Percentiles rank a stretch among this genome's conserved stretches.
phyloP scores from a whole-genome alignment of 2,329 filamentous ascomycete genomes.

The Pseudopyricularia javanii region DNA sequence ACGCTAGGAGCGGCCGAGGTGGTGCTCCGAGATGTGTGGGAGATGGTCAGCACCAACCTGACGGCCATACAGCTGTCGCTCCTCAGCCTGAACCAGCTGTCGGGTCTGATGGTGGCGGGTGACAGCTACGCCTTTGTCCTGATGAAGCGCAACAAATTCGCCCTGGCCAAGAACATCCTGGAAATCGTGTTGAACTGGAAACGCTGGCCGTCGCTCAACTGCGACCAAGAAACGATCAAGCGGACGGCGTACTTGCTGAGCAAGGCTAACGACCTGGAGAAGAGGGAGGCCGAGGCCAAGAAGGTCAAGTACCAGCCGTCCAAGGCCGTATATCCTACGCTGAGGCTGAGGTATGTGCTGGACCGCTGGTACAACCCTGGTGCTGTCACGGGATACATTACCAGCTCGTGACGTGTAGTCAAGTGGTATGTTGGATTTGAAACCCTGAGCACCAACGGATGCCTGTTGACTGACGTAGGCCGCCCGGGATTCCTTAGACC shows the following conservation, averaged over 20 bases:
- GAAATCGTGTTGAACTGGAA: conserved; percentile 2
- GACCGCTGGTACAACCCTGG: conserved; percentile 2
- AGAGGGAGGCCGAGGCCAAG: neutral
- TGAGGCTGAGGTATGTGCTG: conserved; percentile 2
- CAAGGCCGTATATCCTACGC: neutral
- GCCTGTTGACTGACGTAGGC: too few relatives aligned
- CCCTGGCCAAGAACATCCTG: neutral
- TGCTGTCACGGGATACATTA: neutral
- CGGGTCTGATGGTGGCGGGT: conserved; percentile 1
- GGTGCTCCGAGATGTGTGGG: conserved; percentile 3
- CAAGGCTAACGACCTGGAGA: conserved; percentile 1
- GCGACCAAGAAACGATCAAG: neutral
- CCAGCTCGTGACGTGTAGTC: neutral
- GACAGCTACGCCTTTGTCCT: conserved; percentile 3
- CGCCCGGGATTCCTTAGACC: too few relatives aligned
- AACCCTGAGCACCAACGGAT: too few relatives aligned
- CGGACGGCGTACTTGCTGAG: neutral
- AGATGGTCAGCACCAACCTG: conserved; percentile 1
- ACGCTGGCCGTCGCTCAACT: neutral
- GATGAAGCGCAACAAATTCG: conserved; percentile 3
- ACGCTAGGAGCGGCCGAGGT: conserved; percentile 1
- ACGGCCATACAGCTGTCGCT: neutral
- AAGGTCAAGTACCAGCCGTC: conserved; percentile 2
- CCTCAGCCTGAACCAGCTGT: neutral
- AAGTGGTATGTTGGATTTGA: too few relatives aligned